Evolutionary conservation across 139 green algal genomes (phyloP), one percentile per base, ranked within the genome.

Genomic region (Chlamydomonas sp.): DNA sequence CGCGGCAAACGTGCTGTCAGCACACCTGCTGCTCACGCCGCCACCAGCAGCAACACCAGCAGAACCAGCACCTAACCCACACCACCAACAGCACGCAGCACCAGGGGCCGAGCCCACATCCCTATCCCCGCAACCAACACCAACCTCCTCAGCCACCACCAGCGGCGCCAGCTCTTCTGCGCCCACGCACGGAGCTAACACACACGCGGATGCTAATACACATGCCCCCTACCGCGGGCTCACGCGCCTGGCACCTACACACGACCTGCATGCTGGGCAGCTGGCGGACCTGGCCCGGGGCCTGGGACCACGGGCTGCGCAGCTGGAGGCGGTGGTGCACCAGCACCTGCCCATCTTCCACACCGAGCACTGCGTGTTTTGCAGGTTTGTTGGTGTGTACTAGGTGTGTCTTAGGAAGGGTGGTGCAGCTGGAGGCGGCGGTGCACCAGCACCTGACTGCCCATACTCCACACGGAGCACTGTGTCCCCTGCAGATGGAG

Each of bases 301-400:
- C 3, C 57, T 91, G 82, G 90, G 90, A 12, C 10, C 63, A 8
- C 63, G 62, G 4, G 66, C 14, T 1, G 66, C 73, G 20, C 71
- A 77, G 64, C 80, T 98, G 69, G 96, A 98, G 91, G 91, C 91
- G 2, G 91, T 98, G 10, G 60, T 96, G 63, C 95, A 98, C 85
- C 92, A 96, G 84, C 95, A 98, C 91, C 87, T 98, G 59, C 95
- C 96, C 80, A 96, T 98, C 89, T 98, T 98, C 89, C 96, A 98
- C 92, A 97, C 96, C 4, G 95, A 98, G 92, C 95, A 97, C 93
- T 98, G 96, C 87, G 95, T 97, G 14, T 98, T 97, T 78, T 95
- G 91, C 79, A 95, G 91, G 88, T n/a, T n/a, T n/a, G n/a, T 92
- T 61, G 69, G 31, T 7, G 31, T 78, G 31, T 31, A 49, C 0